Conservation (phyloP, 2,329 filamentous ascomycete genomes). For the Diaporthe sp. region DNA sequence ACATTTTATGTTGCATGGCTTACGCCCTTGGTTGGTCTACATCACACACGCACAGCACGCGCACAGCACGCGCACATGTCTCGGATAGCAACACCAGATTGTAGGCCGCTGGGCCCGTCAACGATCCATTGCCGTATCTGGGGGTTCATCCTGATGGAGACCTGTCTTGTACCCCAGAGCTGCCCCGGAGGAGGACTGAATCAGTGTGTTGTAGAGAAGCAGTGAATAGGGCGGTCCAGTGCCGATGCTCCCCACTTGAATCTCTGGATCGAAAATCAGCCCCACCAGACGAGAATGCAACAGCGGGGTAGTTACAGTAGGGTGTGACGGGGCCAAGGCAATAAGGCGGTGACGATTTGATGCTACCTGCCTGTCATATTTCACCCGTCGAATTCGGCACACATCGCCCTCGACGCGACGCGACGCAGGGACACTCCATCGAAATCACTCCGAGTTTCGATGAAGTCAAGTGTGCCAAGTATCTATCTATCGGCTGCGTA, state of each 20-base stretch:
- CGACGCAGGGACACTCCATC: too few relatives aligned
- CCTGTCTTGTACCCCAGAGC: constrained; percentile 13
- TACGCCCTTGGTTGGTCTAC: background rate
- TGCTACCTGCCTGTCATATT: background rate
- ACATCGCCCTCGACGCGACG: background rate
- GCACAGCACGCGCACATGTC: background rate
- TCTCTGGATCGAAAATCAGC: constrained; percentile 29
- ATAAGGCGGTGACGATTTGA: constrained; percentile 12
- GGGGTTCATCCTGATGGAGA: constrained; percentile 16
- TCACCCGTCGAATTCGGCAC: background rate
- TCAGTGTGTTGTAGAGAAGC: constrained; percentile 14
- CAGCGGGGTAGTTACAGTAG: constrained; percentile 14
- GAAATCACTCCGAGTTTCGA: background rate
- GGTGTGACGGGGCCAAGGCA: background rate
- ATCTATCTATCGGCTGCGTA: background rate
- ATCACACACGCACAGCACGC: background rate
- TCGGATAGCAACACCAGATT: background rate
- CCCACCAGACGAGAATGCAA: constrained; percentile 29
- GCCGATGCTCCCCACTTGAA: constrained; percentile 23
- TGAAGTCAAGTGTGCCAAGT: background rate
- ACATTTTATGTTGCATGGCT: background rate
- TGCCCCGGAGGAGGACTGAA: constrained; percentile 21
- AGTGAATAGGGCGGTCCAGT: constrained; percentile 5
- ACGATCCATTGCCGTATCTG: background rate
- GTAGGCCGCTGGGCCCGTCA: background rate